Conservation (phyloP, 2,329 filamentous ascomycete genomes). For the Ophiostoma novo-ulmi region DNA sequence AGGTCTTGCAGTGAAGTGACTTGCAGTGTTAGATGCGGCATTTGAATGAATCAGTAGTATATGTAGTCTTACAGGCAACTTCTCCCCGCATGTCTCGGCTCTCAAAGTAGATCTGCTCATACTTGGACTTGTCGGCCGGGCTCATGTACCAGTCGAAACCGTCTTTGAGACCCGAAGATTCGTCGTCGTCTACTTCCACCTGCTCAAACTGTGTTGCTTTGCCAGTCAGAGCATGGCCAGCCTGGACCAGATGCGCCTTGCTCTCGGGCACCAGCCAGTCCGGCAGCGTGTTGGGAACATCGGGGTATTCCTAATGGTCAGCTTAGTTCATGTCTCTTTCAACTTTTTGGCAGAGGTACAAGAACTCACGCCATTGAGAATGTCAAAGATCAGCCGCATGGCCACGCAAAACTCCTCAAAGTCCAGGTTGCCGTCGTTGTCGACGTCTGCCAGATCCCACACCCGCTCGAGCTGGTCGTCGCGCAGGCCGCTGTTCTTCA, state of each 20-base stretch:
- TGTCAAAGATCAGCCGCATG: slow-evolving; percentile 95
- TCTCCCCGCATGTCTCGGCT: slow-evolving; percentile 85
- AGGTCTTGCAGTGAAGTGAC: slow-evolving; percentile 71
- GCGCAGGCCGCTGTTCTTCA: slow-evolving; percentile 59
- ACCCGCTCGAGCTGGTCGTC: slow-evolving; percentile 86
- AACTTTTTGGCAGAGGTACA: neutral
- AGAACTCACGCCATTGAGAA: slow-evolving; percentile 81
- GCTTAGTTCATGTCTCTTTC: neutral
- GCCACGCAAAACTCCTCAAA: slow-evolving; percentile 99
- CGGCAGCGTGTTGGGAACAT: slow-evolving; percentile 79
- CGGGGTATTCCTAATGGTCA: slow-evolving; percentile 66
- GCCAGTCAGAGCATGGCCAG: slow-evolving; percentile 70
- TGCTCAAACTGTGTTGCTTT: slow-evolving; percentile 78
- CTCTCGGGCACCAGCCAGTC: slow-evolving; percentile 97
- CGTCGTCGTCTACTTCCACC: slow-evolving; percentile 63
- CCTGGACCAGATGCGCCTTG: slow-evolving; percentile 85
- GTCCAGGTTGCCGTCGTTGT: slow-evolving; percentile 94
- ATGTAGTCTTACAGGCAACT: slow-evolving; percentile 47
- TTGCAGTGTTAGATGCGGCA: neutral
- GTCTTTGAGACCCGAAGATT: slow-evolving; percentile 80
- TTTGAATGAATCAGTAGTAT: neutral
- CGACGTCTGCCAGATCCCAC: slow-evolving; percentile 96
- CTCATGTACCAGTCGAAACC: slow-evolving; percentile 99
- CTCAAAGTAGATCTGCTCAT: slow-evolving; percentile 94
- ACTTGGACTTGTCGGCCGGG: slow-evolving; percentile 82